A percentile compares a stretch with the other conserved stretches of the same genome.
Conservation (phyloP, 345 rosid genomes). For the Dimocarpus longan region DNA sequence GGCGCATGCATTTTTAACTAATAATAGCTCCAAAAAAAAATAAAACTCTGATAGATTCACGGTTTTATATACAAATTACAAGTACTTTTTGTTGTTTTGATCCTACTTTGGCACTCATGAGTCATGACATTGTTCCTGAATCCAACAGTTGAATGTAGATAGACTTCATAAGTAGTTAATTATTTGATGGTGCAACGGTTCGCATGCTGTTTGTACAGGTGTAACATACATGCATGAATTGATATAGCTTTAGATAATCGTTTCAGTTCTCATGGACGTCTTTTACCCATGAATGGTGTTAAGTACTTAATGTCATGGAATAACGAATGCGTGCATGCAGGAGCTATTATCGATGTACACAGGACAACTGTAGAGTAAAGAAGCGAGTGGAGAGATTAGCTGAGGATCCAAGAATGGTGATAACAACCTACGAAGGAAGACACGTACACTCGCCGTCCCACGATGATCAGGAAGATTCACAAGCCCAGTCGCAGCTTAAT, state of each 20-base stretch:
- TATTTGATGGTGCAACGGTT: no score
- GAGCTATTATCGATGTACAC: slow-evolving; percentile 97
- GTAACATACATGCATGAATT: not conserved
- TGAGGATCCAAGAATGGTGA: slow-evolving; percentile 98
- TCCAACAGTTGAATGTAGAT: not conserved
- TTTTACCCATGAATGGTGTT: no score
- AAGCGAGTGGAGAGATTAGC: slow-evolving; percentile 97
- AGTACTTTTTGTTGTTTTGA: not conserved
- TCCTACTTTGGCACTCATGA: not conserved
- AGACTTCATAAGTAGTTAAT: not conserved
- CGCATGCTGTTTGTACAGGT: no score
- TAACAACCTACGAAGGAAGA: slow-evolving; percentile 96
- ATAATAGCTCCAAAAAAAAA: no score
- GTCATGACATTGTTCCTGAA: no score
- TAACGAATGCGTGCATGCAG: slow-evolving; percentile 35
- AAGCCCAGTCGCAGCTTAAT: slow-evolving; percentile 47
- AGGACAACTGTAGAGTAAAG: slow-evolving; percentile 92
- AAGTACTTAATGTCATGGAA: no score
- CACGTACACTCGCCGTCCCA: slow-evolving; percentile 88
- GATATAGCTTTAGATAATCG: no score
- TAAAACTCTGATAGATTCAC: no score
- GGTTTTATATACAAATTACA: not conserved
- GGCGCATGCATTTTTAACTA: no score
- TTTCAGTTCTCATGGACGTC: no score
- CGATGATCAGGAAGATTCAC: slow-evolving; percentile 67